Base-by-base conservation (phyloP, 179 eudicot genomes). In the Camellia oleifera region DNA sequence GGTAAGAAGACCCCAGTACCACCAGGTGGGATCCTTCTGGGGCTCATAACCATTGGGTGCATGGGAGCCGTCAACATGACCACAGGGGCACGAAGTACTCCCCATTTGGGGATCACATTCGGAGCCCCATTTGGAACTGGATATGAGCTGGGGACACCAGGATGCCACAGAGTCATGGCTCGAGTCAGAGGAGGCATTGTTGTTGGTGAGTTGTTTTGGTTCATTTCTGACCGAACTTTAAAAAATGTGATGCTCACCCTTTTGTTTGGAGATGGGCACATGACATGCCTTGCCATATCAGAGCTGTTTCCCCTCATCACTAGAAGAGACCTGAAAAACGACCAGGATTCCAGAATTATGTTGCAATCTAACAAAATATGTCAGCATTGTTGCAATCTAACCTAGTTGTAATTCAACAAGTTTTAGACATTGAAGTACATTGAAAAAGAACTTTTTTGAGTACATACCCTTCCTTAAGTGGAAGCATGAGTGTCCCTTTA, bases 1-100 rank as follows among this genome's bases (percentile, higher is more conserved):
- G 98, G 99, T 79, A 96, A 81, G 92, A 91, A 96, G 46, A 94
- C 98, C 3, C 99, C 99, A 0, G 98, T 96, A 0, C 99, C 99
- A 56, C 91, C 92, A 3, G 58, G 87, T 0, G 91, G 86, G 76
- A 86, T 77, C 68, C 82, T 88, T 80, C 80, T 84, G 0, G 94
- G 89, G 79, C 83, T 84, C 79, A 89, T 62, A 18, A 90, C 85
- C 80, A 90, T 78, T 40, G 97, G 99, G 4, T 84, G 81, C 45
- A 89, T 60, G 5, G 97, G 98, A 64, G 94, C 88, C 42, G 94
- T 88, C 42, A 95, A 81, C 97, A 92, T 89, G 5, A 96, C 85
- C 72, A 90, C 9, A 13, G 94, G 88, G 20, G 85, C 82, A 61
- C 80, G 88, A 32, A 87, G 69, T 18, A 87, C 79, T 7, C 94